Percentiles rank a stretch among this genome's conserved stretches.
Evolutionary conservation across 2,329 filamentous ascomycete species (phyloP).

Genomic region (Hypomyces perniciosus): DNA sequence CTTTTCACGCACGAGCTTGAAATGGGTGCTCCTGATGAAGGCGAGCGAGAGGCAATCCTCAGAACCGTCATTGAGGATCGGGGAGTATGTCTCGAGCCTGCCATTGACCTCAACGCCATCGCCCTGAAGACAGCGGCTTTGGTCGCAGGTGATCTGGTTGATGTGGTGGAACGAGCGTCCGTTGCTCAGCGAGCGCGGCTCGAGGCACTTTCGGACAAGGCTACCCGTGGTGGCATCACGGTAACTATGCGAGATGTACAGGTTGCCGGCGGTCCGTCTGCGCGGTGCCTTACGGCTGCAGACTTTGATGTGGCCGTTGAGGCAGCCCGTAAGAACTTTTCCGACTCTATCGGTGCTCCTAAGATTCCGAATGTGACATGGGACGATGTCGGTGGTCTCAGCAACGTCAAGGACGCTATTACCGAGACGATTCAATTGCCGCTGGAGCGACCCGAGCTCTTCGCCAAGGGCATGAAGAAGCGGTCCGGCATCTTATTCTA

Average conservation of each 20-base stretch:
- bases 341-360: slow-evolving; percentile 91
- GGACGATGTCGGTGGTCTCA: slow-evolving; percentile 90
- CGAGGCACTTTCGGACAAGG: slow-evolving; percentile 58
- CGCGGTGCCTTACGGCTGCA: slow-evolving; percentile 68
- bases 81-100: slow-evolving; percentile 69
- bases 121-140: slow-evolving; percentile 93
- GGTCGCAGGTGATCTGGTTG: slow-evolving; percentile 87
- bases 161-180: slow-evolving; percentile 85
- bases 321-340: slow-evolving; percentile 94
- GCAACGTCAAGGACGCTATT: slow-evolving; percentile 94
- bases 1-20: slow-evolving; percentile 95
- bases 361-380: slow-evolving; percentile 97
- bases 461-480: slow-evolving; percentile 98
- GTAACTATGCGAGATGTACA: slow-evolving; percentile 78
- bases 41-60: slow-evolving; percentile 83
- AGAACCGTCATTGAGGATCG: slow-evolving; percentile 70
- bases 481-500: slow-evolving; percentile 90
- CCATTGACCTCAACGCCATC: slow-evolving; percentile 77
- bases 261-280: slow-evolving; percentile 74
- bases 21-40: slow-evolving; percentile 86
- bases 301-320: slow-evolving; percentile 95
- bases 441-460: slow-evolving; percentile 83
- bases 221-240: slow-evolving; percentile 28
- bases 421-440: slow-evolving; percentile 95
- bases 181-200: slow-evolving; percentile 72